Base-by-base conservation (phyloP, 495 filamentous ascomycete species). In the Parathielavia hyrcaniae region DNA sequence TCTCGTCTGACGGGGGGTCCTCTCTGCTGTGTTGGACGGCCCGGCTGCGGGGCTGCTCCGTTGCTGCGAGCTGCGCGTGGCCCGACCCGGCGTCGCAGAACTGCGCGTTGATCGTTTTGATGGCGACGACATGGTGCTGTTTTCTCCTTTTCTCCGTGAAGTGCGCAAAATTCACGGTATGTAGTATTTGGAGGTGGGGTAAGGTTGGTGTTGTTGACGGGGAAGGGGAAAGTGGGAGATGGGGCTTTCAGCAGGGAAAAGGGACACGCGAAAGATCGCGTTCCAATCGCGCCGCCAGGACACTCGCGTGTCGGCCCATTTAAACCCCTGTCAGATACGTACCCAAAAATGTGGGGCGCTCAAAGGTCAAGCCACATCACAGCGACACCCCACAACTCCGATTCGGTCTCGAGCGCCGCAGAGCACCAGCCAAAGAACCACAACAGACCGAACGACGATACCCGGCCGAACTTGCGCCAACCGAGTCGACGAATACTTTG, bases 91-190 rank as follows among this genome's bases (percentile, higher is more conserved):
- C 38, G 83, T 86, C 5, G 69, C 78, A n/a, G 78, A 82, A 56
- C 69, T 77, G 58, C 82, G 77, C 63, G 78, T 75, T 30, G 80
- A 76, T 58, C 82, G 65, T 53, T 69, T 68, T 26, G 76, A 63
- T 16, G 82, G 82, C n/a, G 83, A 84, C 71, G 82, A 85, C 81
- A 85, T 85, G 5, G n/a, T n/a, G n/a, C n/a, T n/a, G n/a, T 56
- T 74, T 57, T 55, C 35, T 54, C 32, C 23, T 3, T 12, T 32
- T 58, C 60, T 43, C 50, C 34, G 30, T 49, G 4, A 39, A 20
- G 46, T 58, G 30, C 26, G 43, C 11, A 32, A 53, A 20, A 26
- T 16, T 44, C 20, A 47, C 17, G 20, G 55, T 17, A 19, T 38
- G 23, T 26, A 20, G 10, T 40, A 48, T 49, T 41, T 13, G 34